Evolutionary conservation across 75 land plant species (phyloP).

Genomic region (Cupressus sempervirens): DNA sequence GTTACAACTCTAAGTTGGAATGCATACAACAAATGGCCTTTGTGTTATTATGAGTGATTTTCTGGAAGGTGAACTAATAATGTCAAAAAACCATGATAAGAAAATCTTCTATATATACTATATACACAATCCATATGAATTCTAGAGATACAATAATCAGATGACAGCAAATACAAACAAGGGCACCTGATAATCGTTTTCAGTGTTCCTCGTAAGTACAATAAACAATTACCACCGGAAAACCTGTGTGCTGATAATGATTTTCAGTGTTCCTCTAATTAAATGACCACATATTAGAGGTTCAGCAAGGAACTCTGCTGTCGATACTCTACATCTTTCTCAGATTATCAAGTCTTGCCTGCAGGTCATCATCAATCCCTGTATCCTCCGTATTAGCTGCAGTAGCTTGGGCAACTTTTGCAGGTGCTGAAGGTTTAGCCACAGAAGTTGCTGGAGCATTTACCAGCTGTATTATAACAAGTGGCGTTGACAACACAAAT

Average conservation of each 20-base stretch:
- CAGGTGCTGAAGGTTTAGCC: slow-evolving; percentile 60
- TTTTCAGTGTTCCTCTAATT: too few species aligned
- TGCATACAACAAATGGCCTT: neutral
- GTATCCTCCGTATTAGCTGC: slow-evolving; percentile 58
- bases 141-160: neutral
- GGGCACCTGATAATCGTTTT: neutral
- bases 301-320: neutral
- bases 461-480: slow-evolving; percentile 55
- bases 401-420: slow-evolving; percentile 71
- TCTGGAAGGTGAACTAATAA: neutral
- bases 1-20: neutral
- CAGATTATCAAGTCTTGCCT: slow-evolving; percentile 93
- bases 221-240: neutral
- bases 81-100: neutral
- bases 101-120: neutral
- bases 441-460: slow-evolving; percentile 77
- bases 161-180: neutral
- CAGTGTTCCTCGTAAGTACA: neutral
- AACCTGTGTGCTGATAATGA: neutral
- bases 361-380: slow-evolving; percentile 90
- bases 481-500: slow-evolving; percentile 7
- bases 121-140: neutral
- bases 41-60: neutral
- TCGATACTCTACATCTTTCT: slow-evolving; percentile 63
- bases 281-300: neutral